A percentile compares a stretch with the other conserved stretches of the same genome.
These are phyloP conservation scores for Myxozyma geophila DNA, from an alignment of 805 yeast species.

Conservation along the genomic window DNA sequence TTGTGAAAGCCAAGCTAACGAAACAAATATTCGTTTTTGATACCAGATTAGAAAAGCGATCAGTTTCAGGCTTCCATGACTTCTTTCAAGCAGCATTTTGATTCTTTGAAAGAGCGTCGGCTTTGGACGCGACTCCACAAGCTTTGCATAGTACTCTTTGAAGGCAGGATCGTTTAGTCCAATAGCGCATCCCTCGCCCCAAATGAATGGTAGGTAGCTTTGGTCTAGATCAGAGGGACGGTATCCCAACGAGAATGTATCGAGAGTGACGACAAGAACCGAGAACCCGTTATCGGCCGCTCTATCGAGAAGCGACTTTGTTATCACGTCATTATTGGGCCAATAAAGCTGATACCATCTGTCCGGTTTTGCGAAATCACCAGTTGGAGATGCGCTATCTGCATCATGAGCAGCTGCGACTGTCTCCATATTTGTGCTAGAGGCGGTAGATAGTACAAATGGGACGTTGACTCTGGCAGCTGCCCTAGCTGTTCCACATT, in stretches of 20 bases:
- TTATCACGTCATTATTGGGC: constrained; percentile 34
- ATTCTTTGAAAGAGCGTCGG: background rate
- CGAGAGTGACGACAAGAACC: constrained; percentile 37
- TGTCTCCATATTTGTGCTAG: constrained; percentile 33
- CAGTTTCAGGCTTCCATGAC: constrained; percentile 10
- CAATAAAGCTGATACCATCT: constrained; percentile 38
- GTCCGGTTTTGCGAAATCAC: constrained; percentile 7
- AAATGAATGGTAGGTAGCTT: constrained; percentile 39
- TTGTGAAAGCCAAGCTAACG: constrained; percentile 30
- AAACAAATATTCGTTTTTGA: constrained; percentile 14
- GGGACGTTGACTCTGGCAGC: constrained; percentile 40
- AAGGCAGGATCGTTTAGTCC: constrained; percentile 42
- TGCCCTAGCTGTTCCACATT: constrained; percentile 40
- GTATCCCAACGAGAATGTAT: constrained; percentile 38
- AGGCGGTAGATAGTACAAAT: constrained; percentile 41
- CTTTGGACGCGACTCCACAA: constrained; percentile 9
- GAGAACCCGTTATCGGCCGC: constrained; percentile 33
- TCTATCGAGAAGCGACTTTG: constrained; percentile 30
- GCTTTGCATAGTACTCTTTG: constrained; percentile 31
- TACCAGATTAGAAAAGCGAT: constrained; percentile 10
- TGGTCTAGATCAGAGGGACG: constrained; percentile 42
- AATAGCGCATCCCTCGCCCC: constrained; percentile 39
- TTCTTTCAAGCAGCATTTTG: constrained; percentile 13
- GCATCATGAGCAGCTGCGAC: constrained; percentile 31
- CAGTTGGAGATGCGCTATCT: background rate